Conservation (phyloP, 1,284 basidiomycete species). For the Pholiota adiposa region DNA sequence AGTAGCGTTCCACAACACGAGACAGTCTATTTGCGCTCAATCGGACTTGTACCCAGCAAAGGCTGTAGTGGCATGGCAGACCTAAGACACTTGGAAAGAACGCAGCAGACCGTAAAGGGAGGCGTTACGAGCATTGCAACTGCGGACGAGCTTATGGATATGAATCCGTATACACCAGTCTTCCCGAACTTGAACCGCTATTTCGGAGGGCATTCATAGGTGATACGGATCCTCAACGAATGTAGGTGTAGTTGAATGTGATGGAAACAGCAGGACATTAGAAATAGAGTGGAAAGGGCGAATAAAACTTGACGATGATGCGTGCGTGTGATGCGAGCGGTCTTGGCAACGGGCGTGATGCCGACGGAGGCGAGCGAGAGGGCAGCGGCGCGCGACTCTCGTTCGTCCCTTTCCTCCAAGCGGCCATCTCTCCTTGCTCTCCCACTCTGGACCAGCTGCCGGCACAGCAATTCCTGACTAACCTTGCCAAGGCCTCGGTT, state of each 20-base stretch:
- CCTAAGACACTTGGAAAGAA: not conserved
- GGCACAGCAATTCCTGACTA: conserved; percentile 7
- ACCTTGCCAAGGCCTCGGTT: conserved; percentile 4
- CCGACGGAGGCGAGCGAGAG: not conserved
- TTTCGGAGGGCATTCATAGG: no score
- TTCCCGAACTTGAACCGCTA: no score
- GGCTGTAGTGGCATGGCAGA: no score
- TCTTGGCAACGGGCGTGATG: not conserved
- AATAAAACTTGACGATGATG: no score
- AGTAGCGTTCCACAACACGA: no score
- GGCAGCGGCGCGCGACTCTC: not conserved
- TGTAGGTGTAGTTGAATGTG: no score
- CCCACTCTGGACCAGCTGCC: conserved; percentile 2
- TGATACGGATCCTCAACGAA: no score
- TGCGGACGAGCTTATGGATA: not conserved
- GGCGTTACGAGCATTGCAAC: not conserved
- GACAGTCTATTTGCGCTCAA: not conserved
- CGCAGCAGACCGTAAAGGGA: not conserved
- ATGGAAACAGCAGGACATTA: no score
- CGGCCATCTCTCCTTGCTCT: not conserved
- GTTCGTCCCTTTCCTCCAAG: not conserved
- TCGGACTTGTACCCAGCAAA: not conserved
- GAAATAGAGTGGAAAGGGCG: not conserved
- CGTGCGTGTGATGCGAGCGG: not conserved
- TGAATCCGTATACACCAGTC: not conserved